Evolutionary conservation across 2,329 filamentous ascomycete genomes (phyloP), one percentile per base, ranked within the genome.

Genomic region (Grosmannia serpens): DNA sequence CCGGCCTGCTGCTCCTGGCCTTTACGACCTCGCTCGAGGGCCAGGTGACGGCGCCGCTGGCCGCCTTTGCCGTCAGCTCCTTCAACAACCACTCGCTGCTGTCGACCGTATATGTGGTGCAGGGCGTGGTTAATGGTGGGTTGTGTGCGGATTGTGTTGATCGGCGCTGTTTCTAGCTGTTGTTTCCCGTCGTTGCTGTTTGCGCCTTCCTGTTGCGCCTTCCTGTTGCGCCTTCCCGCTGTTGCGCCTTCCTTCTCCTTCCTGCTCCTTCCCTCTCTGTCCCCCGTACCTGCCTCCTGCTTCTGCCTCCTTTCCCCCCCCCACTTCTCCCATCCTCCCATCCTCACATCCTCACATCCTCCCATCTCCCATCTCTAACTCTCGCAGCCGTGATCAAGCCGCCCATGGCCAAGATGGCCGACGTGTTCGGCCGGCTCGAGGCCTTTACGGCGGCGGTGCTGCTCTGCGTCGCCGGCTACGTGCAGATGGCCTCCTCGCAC

Each of bases 1-100:
- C 55, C 33, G 67, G 74, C 60, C 71, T 77, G 59, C 70, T 84
- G 61, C 74, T 85, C 58, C 82, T 87, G 73, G 82, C 84, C 24
- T 85, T 83, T 64, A 78, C 80, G 54, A 86, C 83, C 7, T 87
- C 83, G n/a, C 74, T 87, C 22, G 84, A 87, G 67, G 77, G 78
- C 20, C 84, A 87, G 66, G 83, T 82, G 10, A 83, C 83, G 2
- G 77, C 76, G 56, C 78, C 82, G 10, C 70, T 87, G 56, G 75
- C 79, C 2, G 78, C 81, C 26, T 87, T 83, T 71, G 83, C 84
- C 4, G 85, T 83, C 4, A 85, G 81, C 65, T 77, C 82, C 0
- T 87, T 86, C 66, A 74, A 75, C 53, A 77, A 78, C 57, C 84
- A 87, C 67, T 85, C 83, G 3, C 71, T 86, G 57, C 75, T 86